Conservation (phyloP, 257 asterid genomes). For the Solanum pimpinellifolium region DNA sequence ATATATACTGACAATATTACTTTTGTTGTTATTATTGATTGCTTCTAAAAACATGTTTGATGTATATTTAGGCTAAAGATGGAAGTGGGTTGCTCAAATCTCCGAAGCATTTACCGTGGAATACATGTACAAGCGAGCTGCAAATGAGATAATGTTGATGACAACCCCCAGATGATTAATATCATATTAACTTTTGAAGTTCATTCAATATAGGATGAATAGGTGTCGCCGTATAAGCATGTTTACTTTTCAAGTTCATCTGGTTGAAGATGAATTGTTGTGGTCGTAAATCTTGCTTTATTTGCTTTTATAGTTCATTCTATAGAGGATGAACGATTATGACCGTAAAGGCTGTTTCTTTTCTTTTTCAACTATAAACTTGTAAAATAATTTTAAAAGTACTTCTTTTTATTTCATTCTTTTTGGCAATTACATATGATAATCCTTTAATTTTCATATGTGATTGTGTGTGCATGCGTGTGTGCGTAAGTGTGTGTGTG, state of each 20-base stretch:
- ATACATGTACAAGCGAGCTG: conserved; percentile 53
- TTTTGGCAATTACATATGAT: too few species aligned
- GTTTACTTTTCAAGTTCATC: not conserved
- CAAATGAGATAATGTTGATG: conserved; percentile 50
- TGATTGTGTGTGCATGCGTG: not conserved
- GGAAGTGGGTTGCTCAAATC: conserved; percentile 9
- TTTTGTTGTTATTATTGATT: not conserved
- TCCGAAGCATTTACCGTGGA: conserved; percentile 36
- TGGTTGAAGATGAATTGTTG: not conserved
- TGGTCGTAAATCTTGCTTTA: too few species aligned
- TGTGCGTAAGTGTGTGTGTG: too few species aligned
- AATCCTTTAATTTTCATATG: too few species aligned
- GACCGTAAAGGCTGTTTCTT: not conserved
- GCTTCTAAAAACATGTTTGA: not conserved
- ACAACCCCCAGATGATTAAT: conserved; percentile 9
- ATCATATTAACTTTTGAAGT: not conserved
- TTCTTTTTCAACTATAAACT: too few species aligned
- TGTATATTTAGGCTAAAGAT: conserved; percentile 30
- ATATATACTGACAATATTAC: not conserved
- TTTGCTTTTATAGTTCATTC: not conserved
- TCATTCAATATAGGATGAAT: not conserved
- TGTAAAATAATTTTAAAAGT: too few species aligned
- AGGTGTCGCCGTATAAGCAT: not conserved
- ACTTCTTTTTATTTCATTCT: too few species aligned
- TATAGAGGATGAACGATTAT: fast-evolving